Evolutionary conservation across 352 stramenopile genomes (phyloP).

Genomic region (Pythium phragmiticola): DNA sequence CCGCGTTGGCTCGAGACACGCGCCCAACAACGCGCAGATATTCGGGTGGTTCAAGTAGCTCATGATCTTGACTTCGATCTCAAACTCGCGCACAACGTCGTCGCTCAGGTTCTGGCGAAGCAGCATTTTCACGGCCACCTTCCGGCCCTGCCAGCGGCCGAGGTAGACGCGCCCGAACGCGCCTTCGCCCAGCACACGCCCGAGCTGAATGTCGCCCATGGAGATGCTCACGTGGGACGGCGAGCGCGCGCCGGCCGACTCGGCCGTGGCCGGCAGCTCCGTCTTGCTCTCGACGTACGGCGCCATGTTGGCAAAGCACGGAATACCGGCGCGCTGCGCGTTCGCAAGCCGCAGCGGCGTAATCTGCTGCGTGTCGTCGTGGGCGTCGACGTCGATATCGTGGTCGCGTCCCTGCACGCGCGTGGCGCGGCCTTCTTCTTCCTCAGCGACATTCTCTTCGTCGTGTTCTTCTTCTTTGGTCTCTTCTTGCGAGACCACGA

Average conservation of each 20-base stretch:
- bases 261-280: slow-evolving; percentile 28
- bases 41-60: slow-evolving; percentile 94
- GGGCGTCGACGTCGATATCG: background rate
- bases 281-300: slow-evolving; percentile 42
- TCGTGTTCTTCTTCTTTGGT: slow-evolving; percentile 7
- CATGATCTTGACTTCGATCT: slow-evolving; percentile 85
- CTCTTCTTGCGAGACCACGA: slow-evolving; percentile 4
- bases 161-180: slow-evolving; percentile 81
- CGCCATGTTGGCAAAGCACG: slow-evolving; percentile 45
- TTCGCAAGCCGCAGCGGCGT: slow-evolving; percentile 48
- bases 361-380: slow-evolving; percentile 39
- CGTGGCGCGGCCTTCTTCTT: slow-evolving; percentile 1
- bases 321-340: slow-evolving; percentile 55
- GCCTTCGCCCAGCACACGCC: slow-evolving; percentile 66
- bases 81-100: slow-evolving; percentile 72
- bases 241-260: slow-evolving; percentile 18
- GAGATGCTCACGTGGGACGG: slow-evolving; percentile 55
- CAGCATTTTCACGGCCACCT: slow-evolving; percentile 77
- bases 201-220: slow-evolving; percentile 56
- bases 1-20: slow-evolving; percentile 91
- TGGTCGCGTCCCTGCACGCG: background rate
- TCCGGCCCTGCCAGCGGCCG: slow-evolving; percentile 49
- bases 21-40: slow-evolving; percentile 96
- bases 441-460: background rate
- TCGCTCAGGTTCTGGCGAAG: slow-evolving; percentile 67